Percentiles rank a stretch among this genome's conserved stretches.
Evolutionary conservation across 768 basidiomycete genomes (phyloP).

Genomic region (Pluteus cervinus): DNA sequence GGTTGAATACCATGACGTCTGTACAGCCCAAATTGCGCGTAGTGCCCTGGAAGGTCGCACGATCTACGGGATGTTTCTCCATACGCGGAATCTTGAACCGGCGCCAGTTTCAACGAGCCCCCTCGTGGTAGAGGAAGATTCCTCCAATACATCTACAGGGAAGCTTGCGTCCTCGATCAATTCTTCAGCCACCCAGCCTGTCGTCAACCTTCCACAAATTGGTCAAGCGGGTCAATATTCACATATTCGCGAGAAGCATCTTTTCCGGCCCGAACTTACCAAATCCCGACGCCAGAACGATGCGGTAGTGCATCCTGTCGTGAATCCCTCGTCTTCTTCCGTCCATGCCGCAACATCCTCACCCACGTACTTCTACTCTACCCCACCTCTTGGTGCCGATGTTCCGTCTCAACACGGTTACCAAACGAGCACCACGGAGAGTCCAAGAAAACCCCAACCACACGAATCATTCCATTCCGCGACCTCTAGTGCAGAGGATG

Average conservation of each 20-base stretch:
- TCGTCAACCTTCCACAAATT: conserved; percentile 13
- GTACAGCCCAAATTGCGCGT: conserved; percentile 49
- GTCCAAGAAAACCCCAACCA: too few relatives aligned
- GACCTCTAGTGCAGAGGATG: too few relatives aligned
- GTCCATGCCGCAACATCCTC: conserved; percentile 15
- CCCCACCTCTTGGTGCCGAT: conserved; percentile 9
- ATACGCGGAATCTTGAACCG: conserved; percentile 22
- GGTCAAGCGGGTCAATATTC: conserved; percentile 26
- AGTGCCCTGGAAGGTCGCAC: conserved; percentile 40
- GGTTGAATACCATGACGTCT: conserved; percentile 65
- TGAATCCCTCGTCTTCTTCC: conserved; percentile 2
- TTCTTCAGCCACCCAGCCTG: conserved; percentile 7
- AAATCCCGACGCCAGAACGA: conserved; percentile 9
- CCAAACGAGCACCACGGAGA: too few relatives aligned
- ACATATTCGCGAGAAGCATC: conserved; percentile 28
- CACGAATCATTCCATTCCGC: too few relatives aligned
- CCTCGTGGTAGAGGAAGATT: too few relatives aligned
- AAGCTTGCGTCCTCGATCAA: background rate
- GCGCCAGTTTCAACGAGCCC: too few relatives aligned
- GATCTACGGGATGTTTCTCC: conserved; percentile 47
- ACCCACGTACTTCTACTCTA: conserved; percentile 30
- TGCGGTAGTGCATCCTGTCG: conserved; percentile 7
- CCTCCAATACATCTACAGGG: too few relatives aligned
- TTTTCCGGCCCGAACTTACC: conserved; percentile 16
- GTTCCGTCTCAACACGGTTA: conserved; percentile 6